Conservation (phyloP, 805 yeast species). For the Monosporozyma solicola region DNA sequence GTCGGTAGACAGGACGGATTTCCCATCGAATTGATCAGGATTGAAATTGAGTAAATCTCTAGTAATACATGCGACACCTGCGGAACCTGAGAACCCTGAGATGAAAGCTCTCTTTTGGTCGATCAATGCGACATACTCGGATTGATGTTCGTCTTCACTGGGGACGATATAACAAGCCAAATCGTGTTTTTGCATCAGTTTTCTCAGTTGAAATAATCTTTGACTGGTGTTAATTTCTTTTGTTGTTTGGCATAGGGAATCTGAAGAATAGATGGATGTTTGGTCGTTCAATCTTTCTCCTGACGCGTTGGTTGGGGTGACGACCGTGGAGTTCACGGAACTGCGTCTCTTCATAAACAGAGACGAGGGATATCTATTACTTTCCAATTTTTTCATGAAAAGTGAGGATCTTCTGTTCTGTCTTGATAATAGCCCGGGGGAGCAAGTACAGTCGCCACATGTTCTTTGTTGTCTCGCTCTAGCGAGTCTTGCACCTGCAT, state of each 20-base stretch:
- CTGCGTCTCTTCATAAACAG: not conserved
- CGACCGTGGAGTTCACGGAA: not conserved
- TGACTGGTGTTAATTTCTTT: constrained; percentile 46
- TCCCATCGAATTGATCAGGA: constrained; percentile 39
- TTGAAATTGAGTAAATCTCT: constrained; percentile 35
- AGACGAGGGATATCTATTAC: constrained; percentile 7
- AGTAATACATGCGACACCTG: constrained; percentile 86
- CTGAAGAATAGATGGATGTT: constrained; percentile 33
- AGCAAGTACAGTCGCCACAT: constrained; percentile 73
- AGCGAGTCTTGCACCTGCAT: not conserved
- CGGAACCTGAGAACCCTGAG: constrained; percentile 86
- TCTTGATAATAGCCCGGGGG: constrained; percentile 71
- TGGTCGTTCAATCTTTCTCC: constrained; percentile 9
- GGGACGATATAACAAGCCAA: constrained; percentile 71
- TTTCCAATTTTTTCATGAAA: constrained; percentile 30
- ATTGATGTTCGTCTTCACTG: constrained; percentile 89
- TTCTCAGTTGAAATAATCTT: constrained; percentile 53
- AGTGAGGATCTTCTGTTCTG: constrained; percentile 50
- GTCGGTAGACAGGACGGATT: constrained; percentile 82
- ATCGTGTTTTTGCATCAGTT: constrained; percentile 51
- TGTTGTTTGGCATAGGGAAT: constrained; percentile 30
- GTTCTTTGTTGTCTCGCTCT: constrained; percentile 36
- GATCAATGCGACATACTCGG: constrained; percentile 74
- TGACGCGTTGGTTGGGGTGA: not conserved
- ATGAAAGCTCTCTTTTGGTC: constrained; percentile 81